Evolutionary conservation across 2,329 filamentous ascomycete genomes (phyloP).

Genomic region (Sodiomyces alkalinus): DNA sequence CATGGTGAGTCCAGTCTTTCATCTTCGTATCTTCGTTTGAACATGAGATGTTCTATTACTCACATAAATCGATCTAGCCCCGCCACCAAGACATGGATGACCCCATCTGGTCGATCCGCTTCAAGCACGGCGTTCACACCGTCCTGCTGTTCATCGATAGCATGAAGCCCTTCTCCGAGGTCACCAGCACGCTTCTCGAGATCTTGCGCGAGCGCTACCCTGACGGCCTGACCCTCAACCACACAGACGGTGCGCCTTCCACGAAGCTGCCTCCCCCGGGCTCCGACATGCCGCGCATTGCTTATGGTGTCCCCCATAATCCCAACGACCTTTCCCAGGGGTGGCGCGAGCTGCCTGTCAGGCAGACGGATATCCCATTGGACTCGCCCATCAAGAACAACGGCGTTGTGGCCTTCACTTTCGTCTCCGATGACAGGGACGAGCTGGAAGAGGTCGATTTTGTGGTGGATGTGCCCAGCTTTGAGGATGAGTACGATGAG

Average conservation of each 20-base stretch:
- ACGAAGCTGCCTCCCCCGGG: constrained; percentile 21
- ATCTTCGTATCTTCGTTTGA: too few species aligned
- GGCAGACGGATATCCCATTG: constrained; percentile 21
- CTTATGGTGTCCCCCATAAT: constrained; percentile 29
- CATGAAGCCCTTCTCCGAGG: constrained; percentile 35
- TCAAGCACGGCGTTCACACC: constrained; percentile 60
- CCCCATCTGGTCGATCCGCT: constrained; percentile 47
- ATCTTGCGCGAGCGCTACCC: constrained; percentile 43
- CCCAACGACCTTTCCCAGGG: constrained; percentile 29
- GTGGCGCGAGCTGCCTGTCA: constrained; percentile 30
- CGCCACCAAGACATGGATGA: constrained; percentile 18
- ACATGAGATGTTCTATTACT: too few species aligned
- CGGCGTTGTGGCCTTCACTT: constrained; percentile 32
- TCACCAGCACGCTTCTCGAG: constrained; percentile 43
- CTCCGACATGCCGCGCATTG: constrained; percentile 23
- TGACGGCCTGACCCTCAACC: constrained; percentile 27
- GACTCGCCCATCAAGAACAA: constrained; percentile 30
- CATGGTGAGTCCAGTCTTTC: too few species aligned
- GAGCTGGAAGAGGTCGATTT: constrained; percentile 25
- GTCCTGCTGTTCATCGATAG: constrained; percentile 52
- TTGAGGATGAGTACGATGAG: constrained; percentile 25
- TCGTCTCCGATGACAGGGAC: constrained; percentile 23
- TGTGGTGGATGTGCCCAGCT: constrained; percentile 27
- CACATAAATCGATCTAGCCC: too few species aligned
- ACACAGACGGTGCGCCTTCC: too few species aligned